Evolutionary conservation across 106 monocot genomes (phyloP).

Genomic region (Narthecium ossifragum): DNA sequence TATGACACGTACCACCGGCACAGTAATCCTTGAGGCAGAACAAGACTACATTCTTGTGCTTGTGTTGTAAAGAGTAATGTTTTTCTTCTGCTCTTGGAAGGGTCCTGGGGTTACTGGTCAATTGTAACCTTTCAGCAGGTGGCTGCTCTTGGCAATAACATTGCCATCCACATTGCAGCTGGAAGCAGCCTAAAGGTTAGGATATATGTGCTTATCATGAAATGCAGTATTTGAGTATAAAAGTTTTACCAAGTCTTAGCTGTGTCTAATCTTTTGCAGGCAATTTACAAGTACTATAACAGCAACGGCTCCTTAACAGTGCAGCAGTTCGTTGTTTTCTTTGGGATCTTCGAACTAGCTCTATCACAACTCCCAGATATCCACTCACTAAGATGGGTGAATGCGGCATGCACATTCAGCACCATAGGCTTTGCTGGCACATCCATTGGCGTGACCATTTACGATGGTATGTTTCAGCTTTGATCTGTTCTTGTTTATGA

Average conservation of each 20-base stretch:
- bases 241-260: background rate
- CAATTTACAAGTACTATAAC: conserved; percentile 40
- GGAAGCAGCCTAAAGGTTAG: conserved; percentile 47
- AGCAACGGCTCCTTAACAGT: conserved; percentile 29
- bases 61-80: background rate
- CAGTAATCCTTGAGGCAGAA: background rate
- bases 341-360: conserved; percentile 36
- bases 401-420: conserved; percentile 40
- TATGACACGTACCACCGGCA: too few relatives aligned
- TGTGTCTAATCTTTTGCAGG: conserved; percentile 13
- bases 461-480: conserved; percentile 25
- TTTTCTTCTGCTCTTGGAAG: conserved; percentile 14
- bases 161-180: conserved; percentile 56
- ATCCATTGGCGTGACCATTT: conserved; percentile 39
- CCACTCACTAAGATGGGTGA: conserved; percentile 49
- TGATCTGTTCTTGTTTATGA: background rate
- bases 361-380: conserved; percentile 48
- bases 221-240: too few relatives aligned
- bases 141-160: conserved; percentile 48
- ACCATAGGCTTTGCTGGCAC: conserved; percentile 45
- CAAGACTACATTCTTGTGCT: background rate
- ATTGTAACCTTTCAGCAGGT: conserved; percentile 45
- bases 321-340: conserved; percentile 49
- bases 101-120: conserved; percentile 39
- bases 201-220: background rate